Conservation (phyloP, 192 early-diverging fungal genomes). For the Coemansia sp. region DNA sequence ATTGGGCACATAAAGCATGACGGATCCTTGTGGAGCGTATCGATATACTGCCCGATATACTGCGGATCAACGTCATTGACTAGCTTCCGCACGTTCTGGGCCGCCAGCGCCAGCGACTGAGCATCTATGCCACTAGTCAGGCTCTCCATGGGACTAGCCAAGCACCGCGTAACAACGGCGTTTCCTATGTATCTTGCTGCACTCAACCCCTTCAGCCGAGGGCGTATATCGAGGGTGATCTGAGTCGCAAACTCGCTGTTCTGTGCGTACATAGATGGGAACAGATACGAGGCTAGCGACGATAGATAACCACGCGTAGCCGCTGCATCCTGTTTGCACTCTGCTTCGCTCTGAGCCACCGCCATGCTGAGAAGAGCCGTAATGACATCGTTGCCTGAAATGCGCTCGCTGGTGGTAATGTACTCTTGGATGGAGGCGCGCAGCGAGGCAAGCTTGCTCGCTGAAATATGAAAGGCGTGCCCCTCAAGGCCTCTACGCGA, state of each 20-base stretch:
- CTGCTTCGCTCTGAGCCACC: background rate
- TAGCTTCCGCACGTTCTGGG: no score
- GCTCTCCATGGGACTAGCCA: no score
- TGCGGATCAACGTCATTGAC: no score
- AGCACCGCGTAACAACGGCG: background rate
- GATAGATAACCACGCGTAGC: no score
- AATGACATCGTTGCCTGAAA: background rate
- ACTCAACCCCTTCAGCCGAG: no score
- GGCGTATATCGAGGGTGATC: no score
- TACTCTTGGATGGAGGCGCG: background rate
- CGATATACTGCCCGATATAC: no score
- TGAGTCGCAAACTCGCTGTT: no score
- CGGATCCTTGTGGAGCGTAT: background rate
- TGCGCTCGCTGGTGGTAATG: background rate
- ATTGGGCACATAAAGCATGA: conserved; percentile 1
- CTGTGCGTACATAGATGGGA: no score
- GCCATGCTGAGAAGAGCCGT: background rate
- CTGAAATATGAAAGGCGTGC: conserved; percentile 11
- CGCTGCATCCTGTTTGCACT: background rate
- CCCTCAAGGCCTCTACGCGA: background rate
- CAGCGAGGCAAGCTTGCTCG: background rate
- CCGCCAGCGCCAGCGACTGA: no score
- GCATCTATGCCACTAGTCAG: no score
- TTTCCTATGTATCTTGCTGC: background rate
- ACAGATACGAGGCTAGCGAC: no score